These are phyloP conservation scores for Monosporascus sp. DNA, from an alignment of 2,329 filamentous ascomycete genomes.

Conservation along the genomic window DNA sequence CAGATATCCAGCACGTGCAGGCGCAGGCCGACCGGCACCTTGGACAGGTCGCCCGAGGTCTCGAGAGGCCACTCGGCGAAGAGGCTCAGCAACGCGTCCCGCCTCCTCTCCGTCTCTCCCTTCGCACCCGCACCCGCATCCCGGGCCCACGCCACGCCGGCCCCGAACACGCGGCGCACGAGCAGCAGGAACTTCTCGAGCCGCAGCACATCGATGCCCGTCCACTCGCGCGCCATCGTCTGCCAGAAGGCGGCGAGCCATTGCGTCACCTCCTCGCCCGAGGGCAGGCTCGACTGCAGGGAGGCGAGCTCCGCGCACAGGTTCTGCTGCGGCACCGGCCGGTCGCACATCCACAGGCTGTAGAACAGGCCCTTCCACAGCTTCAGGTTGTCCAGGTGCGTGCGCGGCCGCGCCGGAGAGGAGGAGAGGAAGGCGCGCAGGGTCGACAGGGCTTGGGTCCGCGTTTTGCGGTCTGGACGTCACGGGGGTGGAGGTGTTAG, in stretches of 20 bases:
- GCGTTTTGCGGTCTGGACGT: constrained; percentile 65
- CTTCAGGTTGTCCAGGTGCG: constrained; percentile 70
- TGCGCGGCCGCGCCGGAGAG: constrained; percentile 46
- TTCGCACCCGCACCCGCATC: constrained; percentile 22
- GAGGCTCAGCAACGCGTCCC: constrained; percentile 33
- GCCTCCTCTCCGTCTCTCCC: constrained; percentile 25
- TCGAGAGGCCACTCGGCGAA: constrained; percentile 40
- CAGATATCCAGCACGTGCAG: constrained; percentile 88
- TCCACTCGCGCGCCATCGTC: constrained; percentile 65
- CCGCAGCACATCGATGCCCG: constrained; percentile 64
- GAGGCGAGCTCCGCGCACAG: constrained; percentile 73
- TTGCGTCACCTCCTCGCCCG: constrained; percentile 21
- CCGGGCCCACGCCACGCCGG: constrained; percentile 54
- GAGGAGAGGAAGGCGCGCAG: constrained; percentile 72
- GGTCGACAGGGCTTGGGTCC: constrained; percentile 70
- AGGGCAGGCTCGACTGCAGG: constrained; percentile 53
- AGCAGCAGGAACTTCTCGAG: constrained; percentile 93
- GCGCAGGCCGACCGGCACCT: constrained; percentile 75
- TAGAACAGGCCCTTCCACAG: constrained; percentile 95
- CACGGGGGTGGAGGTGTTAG: background rate
- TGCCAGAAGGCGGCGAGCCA: constrained; percentile 66
- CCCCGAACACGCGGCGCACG: constrained; percentile 70
- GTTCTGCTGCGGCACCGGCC: constrained; percentile 77
- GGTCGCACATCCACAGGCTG: constrained; percentile 90
- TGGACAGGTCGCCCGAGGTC: constrained; percentile 36